A percentile compares a stretch with the other conserved stretches of the same genome.
Evolutionary conservation across 495 filamentous ascomycete genomes (phyloP).

Genomic region (Melanomma pulvis-pyrius): DNA sequence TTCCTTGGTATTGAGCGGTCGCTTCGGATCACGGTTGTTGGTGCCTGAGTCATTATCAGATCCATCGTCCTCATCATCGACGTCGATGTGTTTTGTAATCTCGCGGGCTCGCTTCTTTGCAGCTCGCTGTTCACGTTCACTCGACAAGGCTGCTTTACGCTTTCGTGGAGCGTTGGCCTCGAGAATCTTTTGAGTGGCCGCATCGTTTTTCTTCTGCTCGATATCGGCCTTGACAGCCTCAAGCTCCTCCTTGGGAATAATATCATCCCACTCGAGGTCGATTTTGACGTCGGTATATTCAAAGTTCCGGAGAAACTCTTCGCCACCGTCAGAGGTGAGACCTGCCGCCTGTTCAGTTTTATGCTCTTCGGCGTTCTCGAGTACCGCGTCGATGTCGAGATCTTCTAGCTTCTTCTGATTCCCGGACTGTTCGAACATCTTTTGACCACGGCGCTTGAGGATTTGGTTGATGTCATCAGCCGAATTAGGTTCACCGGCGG

Average conservation of each 20-base stretch:
- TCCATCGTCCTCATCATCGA: slow-evolving; percentile 52
- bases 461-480: slow-evolving; percentile 91
- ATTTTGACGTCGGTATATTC: slow-evolving; percentile 93
- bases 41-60: slow-evolving; percentile 57
- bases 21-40: slow-evolving; percentile 74
- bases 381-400: slow-evolving; percentile 96
- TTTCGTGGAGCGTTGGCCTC: slow-evolving; percentile 88
- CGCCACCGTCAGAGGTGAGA: slow-evolving; percentile 86
- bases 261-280: slow-evolving; percentile 93
- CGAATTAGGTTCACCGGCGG: slow-evolving; percentile 72
- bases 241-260: slow-evolving; percentile 92
- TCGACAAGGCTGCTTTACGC: slow-evolving; percentile 69
- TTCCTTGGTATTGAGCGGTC: slow-evolving; percentile 86
- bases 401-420: slow-evolving; percentile 97
- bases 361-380: slow-evolving; percentile 93
- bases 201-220: slow-evolving; percentile 77
- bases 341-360: slow-evolving; percentile 88
- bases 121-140: slow-evolving; percentile 77
- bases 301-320: slow-evolving; percentile 88
- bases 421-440: slow-evolving; percentile 94
- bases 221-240: slow-evolving; percentile 87
- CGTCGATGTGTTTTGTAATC: slow-evolving; percentile 58
- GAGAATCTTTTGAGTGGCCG: slow-evolving; percentile 78
- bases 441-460: slow-evolving; percentile 88
- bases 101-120: slow-evolving; percentile 91